These are phyloP conservation scores for Comarum palustre DNA, from an alignment of 306 rosid genomes.

Conservation along the genomic window DNA sequence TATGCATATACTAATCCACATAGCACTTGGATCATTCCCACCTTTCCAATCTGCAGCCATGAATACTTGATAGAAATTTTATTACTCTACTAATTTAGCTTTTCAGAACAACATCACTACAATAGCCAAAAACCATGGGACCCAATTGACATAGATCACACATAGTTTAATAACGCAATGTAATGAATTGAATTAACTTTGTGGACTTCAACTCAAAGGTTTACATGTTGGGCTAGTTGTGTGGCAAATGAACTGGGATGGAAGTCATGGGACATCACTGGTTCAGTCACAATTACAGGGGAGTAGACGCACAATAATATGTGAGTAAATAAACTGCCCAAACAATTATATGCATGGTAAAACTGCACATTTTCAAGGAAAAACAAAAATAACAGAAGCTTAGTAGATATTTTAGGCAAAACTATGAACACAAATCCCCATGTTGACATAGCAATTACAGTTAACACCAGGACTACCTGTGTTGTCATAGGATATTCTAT, in stretches of 20 bases:
- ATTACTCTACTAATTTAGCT: not conserved
- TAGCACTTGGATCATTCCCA: constrained; percentile 25
- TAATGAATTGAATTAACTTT: not conserved
- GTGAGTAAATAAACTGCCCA: not conserved
- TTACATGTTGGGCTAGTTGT: not conserved
- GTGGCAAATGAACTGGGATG: not conserved
- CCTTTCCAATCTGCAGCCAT: not conserved
- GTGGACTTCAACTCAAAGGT: not conserved
- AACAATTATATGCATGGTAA: not conserved
- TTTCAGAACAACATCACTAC: not conserved
- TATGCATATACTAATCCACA: constrained; percentile 10
- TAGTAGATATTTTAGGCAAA: not conserved
- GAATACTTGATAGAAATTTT: not conserved
- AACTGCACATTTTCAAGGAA: not conserved
- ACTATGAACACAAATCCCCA: not conserved
- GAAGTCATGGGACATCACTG: not conserved
- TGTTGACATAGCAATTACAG: not conserved
- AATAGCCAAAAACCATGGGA: not conserved
- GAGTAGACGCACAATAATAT: not conserved
- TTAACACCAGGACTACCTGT: not conserved
- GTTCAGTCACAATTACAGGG: constrained; percentile 5
- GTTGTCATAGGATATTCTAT: not conserved
- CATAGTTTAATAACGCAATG: not conserved
- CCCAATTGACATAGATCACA: not conserved
- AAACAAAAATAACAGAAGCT: not conserved